These are phyloP conservation scores for Juglanconis sp. DNA, from an alignment of 2,329 filamentous ascomycete species.

Conservation along the genomic window DNA sequence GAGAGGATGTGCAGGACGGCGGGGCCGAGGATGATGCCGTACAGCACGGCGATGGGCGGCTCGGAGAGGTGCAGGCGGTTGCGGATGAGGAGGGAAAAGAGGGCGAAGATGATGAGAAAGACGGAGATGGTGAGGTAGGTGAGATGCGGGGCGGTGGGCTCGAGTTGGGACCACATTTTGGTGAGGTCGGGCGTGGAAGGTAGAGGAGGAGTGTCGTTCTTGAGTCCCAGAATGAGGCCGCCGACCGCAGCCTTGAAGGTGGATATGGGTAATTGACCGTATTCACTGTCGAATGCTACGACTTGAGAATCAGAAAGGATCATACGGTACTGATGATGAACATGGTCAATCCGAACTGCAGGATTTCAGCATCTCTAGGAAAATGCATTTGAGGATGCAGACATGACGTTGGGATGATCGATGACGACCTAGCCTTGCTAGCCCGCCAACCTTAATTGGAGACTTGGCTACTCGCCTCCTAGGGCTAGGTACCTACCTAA, in stretches of 20 bases:
- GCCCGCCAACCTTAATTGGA: not conserved
- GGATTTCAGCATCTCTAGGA: too few relatives aligned
- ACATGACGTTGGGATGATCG: not conserved
- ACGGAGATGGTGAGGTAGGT: conserved; percentile 10
- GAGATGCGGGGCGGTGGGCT: conserved; percentile 10
- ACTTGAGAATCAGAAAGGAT: not conserved
- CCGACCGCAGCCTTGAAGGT: too few relatives aligned
- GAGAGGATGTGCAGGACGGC: conserved; percentile 6
- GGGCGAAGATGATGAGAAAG: conserved; percentile 11
- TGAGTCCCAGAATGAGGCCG: too few relatives aligned
- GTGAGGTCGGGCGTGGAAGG: not conserved
- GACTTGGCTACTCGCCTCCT: too few relatives aligned
- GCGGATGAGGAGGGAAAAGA: conserved; percentile 11
- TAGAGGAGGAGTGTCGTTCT: not conserved
- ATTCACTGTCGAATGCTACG: not conserved
- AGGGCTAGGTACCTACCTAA: too few relatives aligned
- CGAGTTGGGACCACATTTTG: conserved; percentile 17
- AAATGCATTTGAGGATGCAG: too few relatives aligned
- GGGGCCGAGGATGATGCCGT: conserved; percentile 12
- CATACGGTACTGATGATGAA: too few relatives aligned
- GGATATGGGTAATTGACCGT: not conserved
- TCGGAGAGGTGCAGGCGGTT: conserved; percentile 15
- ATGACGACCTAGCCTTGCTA: not conserved
- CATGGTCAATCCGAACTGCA: not conserved
- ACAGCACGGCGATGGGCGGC: conserved; percentile 10